These are phyloP conservation scores for Incumbomyces delicatus DNA, from an alignment of 2,329 filamentous ascomycete species.

Conservation along the genomic window DNA sequence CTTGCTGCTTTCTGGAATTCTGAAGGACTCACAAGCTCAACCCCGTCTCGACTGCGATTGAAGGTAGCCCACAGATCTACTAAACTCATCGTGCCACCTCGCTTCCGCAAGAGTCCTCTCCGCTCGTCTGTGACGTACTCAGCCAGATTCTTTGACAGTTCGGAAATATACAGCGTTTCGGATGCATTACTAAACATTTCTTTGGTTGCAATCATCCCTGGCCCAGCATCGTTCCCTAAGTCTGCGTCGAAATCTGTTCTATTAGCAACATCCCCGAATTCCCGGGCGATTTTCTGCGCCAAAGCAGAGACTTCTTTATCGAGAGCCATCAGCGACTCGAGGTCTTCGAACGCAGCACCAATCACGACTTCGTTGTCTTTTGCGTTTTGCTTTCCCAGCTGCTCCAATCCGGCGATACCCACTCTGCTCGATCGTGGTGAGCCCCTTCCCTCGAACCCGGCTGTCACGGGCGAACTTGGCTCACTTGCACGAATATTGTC, in stretches of 20 bases:
- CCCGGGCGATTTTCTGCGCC: slow-evolving; percentile 73
- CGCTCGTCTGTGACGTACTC: slow-evolving; percentile 84
- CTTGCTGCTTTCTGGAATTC: slow-evolving; percentile 86
- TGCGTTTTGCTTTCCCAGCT: slow-evolving; percentile 69
- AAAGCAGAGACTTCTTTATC: slow-evolving; percentile 93
- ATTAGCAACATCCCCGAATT: slow-evolving; percentile 46
- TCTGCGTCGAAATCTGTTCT: slow-evolving; percentile 59
- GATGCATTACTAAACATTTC: slow-evolving; percentile 75
- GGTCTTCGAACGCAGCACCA: slow-evolving; percentile 86
- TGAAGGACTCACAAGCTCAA: slow-evolving; percentile 82
- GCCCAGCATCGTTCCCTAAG: slow-evolving; percentile 67
- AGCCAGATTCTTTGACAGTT: slow-evolving; percentile 72
- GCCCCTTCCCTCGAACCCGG: slow-evolving; percentile 23
- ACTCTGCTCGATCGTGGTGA: slow-evolving; percentile 49
- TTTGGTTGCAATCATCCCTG: slow-evolving; percentile 87
- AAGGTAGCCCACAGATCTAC: slow-evolving; percentile 93
- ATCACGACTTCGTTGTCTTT: slow-evolving; percentile 92
- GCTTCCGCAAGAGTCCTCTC: slow-evolving; percentile 63
- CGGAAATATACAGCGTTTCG: slow-evolving; percentile 76
- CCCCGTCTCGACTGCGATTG: slow-evolving; percentile 83
- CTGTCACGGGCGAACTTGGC: slow-evolving; percentile 19
- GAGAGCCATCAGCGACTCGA: slow-evolving; percentile 93
- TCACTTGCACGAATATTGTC: slow-evolving; percentile 22
- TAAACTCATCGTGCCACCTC: slow-evolving; percentile 79
- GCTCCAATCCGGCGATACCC: slow-evolving; percentile 86